These are phyloP conservation scores for Arabidopsis arenosa DNA, from an alignment of 345 rosid species.

Conservation along the genomic window DNA sequence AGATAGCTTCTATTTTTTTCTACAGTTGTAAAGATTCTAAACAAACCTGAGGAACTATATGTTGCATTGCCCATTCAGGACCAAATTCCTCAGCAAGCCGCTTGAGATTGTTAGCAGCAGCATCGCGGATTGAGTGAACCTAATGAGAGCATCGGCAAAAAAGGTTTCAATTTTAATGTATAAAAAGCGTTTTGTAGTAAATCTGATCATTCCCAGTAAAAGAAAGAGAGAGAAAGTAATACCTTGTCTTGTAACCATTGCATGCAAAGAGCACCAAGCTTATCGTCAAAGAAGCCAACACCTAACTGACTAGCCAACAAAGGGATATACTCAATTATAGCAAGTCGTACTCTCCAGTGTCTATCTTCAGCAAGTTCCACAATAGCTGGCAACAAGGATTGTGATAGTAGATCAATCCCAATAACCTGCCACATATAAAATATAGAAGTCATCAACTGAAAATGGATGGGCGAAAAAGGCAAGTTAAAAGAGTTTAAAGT, in stretches of 20 bases:
- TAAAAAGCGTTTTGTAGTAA: background rate
- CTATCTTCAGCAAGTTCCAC: slow-evolving; percentile 99
- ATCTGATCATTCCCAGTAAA: background rate
- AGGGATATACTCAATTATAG: slow-evolving; percentile 95
- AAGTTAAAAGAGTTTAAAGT: background rate
- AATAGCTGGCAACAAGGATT: slow-evolving; percentile 90
- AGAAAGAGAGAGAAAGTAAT: background rate
- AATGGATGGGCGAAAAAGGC: background rate
- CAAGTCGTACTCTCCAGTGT: slow-evolving; percentile 97
- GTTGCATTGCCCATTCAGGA: slow-evolving; percentile 92
- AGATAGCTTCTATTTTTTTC: background rate
- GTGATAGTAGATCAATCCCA: slow-evolving; percentile 92
- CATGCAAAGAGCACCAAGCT: slow-evolving; percentile 96
- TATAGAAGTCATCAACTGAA: background rate
- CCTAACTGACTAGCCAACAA: slow-evolving; percentile 94
- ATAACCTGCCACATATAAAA: slow-evolving; percentile 62
- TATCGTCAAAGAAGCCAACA: slow-evolving; percentile 88
- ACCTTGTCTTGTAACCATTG: slow-evolving; percentile 99
- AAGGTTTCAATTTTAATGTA: background rate
- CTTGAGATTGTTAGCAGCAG: slow-evolving; percentile 86
- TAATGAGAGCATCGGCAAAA: slow-evolving; percentile 19
- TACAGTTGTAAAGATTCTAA: background rate
- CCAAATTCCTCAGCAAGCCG: slow-evolving; percentile 90
- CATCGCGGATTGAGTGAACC: slow-evolving; percentile 90
- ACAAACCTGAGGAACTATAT: slow-evolving; percentile 83